Evolutionary conservation across 345 rosid species (phyloP).

Genomic region (Cochlearia excelsa): DNA sequence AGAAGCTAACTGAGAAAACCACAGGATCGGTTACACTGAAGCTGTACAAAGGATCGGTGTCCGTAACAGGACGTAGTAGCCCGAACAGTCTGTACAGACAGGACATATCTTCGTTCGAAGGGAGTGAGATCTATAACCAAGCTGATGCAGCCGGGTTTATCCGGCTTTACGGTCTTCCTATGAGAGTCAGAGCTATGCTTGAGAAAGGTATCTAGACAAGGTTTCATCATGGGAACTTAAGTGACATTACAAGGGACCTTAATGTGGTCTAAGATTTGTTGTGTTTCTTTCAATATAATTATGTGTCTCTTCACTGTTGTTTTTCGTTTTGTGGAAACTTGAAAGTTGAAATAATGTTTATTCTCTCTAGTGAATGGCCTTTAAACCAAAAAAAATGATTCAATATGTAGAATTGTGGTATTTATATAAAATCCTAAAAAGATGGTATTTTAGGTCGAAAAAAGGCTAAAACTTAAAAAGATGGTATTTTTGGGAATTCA

Average conservation of each 20-base stretch:
- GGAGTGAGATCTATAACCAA: slow-evolving; percentile 77
- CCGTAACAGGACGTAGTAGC: slow-evolving; percentile 61
- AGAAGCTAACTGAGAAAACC: slow-evolving; percentile 68
- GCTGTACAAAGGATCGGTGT: slow-evolving; percentile 73
- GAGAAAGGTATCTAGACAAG: slow-evolving; percentile 45
- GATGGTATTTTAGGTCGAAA: too few relatives aligned
- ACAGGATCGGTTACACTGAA: slow-evolving; percentile 71
- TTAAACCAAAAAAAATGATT: too few relatives aligned
- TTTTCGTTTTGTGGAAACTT: too few relatives aligned
- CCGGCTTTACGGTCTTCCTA: slow-evolving; percentile 74
- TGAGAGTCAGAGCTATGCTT: slow-evolving; percentile 82
- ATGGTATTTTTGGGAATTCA: too few relatives aligned
- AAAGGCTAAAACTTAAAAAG: too few relatives aligned
- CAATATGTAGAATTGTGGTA: too few relatives aligned
- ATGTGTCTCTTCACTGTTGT: background rate
- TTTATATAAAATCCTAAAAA: too few relatives aligned
- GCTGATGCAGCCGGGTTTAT: slow-evolving; percentile 94
- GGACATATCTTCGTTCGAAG: slow-evolving; percentile 86
- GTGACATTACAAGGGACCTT: too few relatives aligned
- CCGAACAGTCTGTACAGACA: slow-evolving; percentile 77
- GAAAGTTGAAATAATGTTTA: too few relatives aligned
- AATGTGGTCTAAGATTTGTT: too few relatives aligned
- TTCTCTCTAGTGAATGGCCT: too few relatives aligned
- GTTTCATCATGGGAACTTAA: background rate
- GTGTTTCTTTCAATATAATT: background rate